phyloP scores from a whole-genome alignment of 495 filamentous ascomycete genomes.

The Talaromyces stipitatus region DNA sequence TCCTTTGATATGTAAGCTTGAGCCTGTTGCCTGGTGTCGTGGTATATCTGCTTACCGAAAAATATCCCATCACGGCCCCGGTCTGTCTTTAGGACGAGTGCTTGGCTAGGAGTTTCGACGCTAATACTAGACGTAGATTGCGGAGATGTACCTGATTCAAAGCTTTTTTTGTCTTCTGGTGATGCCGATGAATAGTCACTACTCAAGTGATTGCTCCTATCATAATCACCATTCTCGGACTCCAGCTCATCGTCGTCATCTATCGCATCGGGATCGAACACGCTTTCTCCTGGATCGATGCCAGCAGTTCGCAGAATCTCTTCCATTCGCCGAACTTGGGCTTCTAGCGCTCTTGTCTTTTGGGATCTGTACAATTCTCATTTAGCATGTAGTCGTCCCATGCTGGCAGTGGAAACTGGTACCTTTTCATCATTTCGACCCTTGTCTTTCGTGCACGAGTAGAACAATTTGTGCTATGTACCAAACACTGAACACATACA shows the following conservation, averaged over 20 bases:
- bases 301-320: conserved; percentile 66
- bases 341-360: conserved; percentile 89
- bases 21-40: background rate
- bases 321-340: conserved; percentile 81
- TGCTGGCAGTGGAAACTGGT: background rate
- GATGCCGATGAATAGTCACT: background rate
- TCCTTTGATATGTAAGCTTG: conserved; percentile 44
- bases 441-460: background rate
- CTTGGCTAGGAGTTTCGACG: conserved; percentile 17
- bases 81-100: conserved; percentile 74
- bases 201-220: background rate
- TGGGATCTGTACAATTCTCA: conserved; percentile 53
- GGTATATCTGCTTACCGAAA: conserved; percentile 30
- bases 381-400: background rate
- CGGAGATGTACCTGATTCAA: background rate
- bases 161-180: background rate
- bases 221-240: background rate
- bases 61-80: conserved; percentile 84
- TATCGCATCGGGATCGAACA: background rate
- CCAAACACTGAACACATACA: background rate
- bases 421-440: conserved; percentile 3
- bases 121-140: conserved; percentile 12
- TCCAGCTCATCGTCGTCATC: background rate
- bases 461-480: background rate
- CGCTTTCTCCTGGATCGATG: conserved; percentile 1